Evolutionary conservation across 2,329 filamentous ascomycete genomes (phyloP), one percentile per base, ranked within the genome.

Genomic region (Ampelomyces quisqualis): DNA sequence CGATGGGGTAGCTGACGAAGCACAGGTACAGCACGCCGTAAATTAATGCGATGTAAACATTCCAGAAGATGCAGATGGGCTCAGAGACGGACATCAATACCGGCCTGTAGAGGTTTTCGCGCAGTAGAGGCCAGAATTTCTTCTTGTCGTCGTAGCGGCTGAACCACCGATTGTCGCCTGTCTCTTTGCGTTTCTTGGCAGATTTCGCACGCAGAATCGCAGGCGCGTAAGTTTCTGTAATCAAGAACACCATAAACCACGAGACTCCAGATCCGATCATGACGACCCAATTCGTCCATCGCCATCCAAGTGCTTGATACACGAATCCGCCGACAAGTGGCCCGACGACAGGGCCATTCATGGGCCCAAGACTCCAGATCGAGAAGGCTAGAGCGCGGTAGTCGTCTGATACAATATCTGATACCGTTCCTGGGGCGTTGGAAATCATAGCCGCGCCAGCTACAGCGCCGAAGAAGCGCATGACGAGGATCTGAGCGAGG

Each of bases 21-120:
- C 88, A 94, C 21, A 95, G 81, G 60, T 93, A 93, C 1, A 96
- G 74, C 27, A 95, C 89, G 13, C 83, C 87, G 64, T 95, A 95
- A 23, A 95, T 81, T 26, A 95, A 73, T 1, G 86, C 79, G 49
- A 86, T 80, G 53, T 85, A 86, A 22, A 82, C 65, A 57, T 85
- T 79, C 82, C 82, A 91, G 62, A 82, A 83, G 20, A 90, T 86
- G 72, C 86, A 90, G 40, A 96, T 95, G 0, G 90, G 90, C 57
- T 96, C 90, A 0, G 83, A 88, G 30, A 85, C 78, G 11, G 84
- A 80, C 65, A 95, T 81, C 2, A 85, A 71, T 45, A 95, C 86
- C 0, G 90, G 90, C 0, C 90, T 77, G 40, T 82, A 82, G 13
- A 96, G 69, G 57, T 89, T 95, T 46, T 85, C 68, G 59, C 84